A percentile compares a stretch with the other conserved stretches of the same genome.
These are phyloP conservation scores for Fusarium caatingaense DNA, from an alignment of 2,329 filamentous ascomycete genomes.

Conservation along the genomic window DNA sequence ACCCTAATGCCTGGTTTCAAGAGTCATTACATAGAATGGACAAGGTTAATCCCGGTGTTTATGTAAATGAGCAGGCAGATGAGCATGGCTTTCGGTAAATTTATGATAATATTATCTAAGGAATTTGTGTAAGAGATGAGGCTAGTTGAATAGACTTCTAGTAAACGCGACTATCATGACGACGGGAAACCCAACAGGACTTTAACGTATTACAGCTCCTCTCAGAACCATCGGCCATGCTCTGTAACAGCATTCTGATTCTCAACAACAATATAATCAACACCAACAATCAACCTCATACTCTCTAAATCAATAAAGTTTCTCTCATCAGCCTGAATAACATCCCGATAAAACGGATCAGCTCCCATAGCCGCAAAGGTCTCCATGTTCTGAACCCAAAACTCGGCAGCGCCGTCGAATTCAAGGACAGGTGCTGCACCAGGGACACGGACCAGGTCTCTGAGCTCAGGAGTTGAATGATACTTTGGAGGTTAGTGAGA, in stretches of 20 bases:
- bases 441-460: slow-evolving; percentile 1
- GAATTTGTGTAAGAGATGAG: too few relatives aligned
- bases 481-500: too few relatives aligned
- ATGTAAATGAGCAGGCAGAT: too few relatives aligned
- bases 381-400: slow-evolving; percentile 17
- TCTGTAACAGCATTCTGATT: slow-evolving; percentile 12
- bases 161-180: too few relatives aligned
- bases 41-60: too few relatives aligned
- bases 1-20: too few relatives aligned
- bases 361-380: neutral
- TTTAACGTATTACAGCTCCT: too few relatives aligned
- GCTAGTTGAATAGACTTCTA: too few relatives aligned
- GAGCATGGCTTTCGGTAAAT: too few relatives aligned
- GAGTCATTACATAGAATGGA: too few relatives aligned
- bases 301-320: slow-evolving; percentile 13
- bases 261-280: slow-evolving; percentile 16
- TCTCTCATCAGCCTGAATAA: neutral
- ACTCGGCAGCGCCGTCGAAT: slow-evolving; percentile 7
- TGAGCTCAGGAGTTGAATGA: neutral
- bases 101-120: too few relatives aligned
- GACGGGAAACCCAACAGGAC: too few relatives aligned
- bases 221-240: neutral
- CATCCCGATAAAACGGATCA: neutral
- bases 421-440: slow-evolving; percentile 3
- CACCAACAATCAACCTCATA: slow-evolving; percentile 11